A percentile compares a stretch with the other conserved stretches of the same genome.
Evolutionary conservation across 352 stramenopile genomes (phyloP).

Genomic region (Thalassiosira hispida): DNA sequence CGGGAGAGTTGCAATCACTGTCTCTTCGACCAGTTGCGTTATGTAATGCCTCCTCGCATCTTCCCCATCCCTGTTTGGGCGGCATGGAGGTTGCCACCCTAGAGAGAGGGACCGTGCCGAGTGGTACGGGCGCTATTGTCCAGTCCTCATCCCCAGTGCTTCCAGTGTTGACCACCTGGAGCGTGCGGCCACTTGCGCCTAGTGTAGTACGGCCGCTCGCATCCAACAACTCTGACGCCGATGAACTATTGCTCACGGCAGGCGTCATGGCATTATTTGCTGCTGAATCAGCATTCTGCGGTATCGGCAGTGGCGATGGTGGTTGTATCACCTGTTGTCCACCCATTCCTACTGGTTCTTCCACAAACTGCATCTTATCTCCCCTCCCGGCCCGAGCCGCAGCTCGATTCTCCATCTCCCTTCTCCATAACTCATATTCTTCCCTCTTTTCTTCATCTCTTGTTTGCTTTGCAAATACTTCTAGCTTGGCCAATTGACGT

Average conservation of each 20-base stretch:
- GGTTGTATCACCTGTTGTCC: too few species aligned
- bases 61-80: conserved; percentile 15
- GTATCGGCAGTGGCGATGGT: background rate
- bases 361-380: background rate
- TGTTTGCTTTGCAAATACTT: conserved; percentile 28
- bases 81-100: background rate
- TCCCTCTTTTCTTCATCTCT: conserved; percentile 22
- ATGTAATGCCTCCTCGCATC: conserved; percentile 16
- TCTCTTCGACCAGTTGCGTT: conserved; percentile 6
- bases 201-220: too few species aligned
- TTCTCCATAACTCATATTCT: conserved; percentile 27
- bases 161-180: background rate
- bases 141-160: conserved; percentile 10
- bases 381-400: background rate
- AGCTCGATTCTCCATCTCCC: conserved; percentile 13
- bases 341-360: too few species aligned
- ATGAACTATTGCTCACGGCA: too few species aligned
- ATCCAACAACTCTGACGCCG: too few species aligned
- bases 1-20: background rate
- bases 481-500: conserved; percentile 47
- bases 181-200: background rate
- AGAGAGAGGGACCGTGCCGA: background rate
- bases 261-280: too few species aligned
- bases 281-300: too few species aligned
- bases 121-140: background rate